Evolutionary conservation across 2,329 filamentous ascomycete species (phyloP), one percentile per base, ranked within the genome.

Genomic region (Nemania diffusa): DNA sequence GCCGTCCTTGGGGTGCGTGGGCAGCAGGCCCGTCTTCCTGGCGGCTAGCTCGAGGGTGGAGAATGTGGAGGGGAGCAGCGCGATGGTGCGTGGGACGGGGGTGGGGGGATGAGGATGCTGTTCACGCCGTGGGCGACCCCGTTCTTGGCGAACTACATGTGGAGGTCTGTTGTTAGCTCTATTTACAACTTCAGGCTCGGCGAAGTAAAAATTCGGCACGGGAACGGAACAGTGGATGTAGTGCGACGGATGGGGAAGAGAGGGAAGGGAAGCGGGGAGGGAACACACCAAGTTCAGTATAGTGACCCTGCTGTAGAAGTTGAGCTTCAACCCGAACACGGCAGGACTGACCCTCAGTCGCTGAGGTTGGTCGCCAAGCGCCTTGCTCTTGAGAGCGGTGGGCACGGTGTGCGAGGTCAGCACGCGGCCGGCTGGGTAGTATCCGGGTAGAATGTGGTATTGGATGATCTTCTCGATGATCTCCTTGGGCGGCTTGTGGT

Each of bases 91-190:
- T 74, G 27, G 75, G 76, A 60, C 83, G 50, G 88, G 82, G 92
- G 90, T 0, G 94, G 94, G 2, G 93, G 93, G 8, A 95, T 74
- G n/a, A 97, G 85, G 62, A 96, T 83, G 68, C 83, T 84, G 81
- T 94, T 88, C 61, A 97, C 81, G 51, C 87, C 91, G 79, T 97
- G 94, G 71, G 97, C 88, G 44, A 96, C 84, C 48, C 94, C 94
- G 76, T 97, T 97, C 68, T 87, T 90, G 46, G 89, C 91, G 76
- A 87, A 85, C 89, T 91, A 51, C 62, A 15, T 5, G 48, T 4
- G 20, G 34, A n/a, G 11, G 27, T 20, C 4, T 34, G 17, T 20
- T 53, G 50, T 64, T 67, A 70, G 62, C 37, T 34, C 5, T 22
- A 20, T 34, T 27, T 48, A 8, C 11, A 27, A 5, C 3, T 40